phyloP scores from a whole-genome alignment of 2,329 filamentous ascomycete species.

The Diplodia mutila region DNA sequence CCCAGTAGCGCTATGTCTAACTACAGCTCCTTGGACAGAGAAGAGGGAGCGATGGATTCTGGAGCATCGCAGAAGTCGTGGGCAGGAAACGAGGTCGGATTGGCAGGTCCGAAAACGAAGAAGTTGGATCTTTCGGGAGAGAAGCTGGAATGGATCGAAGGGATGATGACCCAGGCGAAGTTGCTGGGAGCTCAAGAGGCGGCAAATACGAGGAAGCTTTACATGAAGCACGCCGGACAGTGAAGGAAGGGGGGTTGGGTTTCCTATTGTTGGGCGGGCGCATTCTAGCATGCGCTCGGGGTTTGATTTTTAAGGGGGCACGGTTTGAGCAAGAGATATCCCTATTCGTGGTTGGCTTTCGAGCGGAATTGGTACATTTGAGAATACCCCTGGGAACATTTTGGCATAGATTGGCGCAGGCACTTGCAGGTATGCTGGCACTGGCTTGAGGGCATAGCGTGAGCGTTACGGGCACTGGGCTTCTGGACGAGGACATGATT shows the following conservation, averaged over 20 bases:
- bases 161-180: conserved; percentile 78
- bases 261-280: not conserved
- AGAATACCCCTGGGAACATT: conserved; percentile 9
- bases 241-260: not conserved
- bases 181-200: conserved; percentile 49
- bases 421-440: conserved; percentile 3
- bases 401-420: conserved; percentile 21
- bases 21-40: conserved; percentile 4
- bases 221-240: conserved; percentile 15
- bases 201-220: conserved; percentile 21
- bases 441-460: conserved; percentile 9
- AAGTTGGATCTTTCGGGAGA: conserved; percentile 69
- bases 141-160: conserved; percentile 79
- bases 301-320: conserved; percentile 4
- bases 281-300: conserved; percentile 11
- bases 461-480: conserved; percentile 17
- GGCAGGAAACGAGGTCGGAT: conserved; percentile 58
- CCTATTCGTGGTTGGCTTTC: conserved; percentile 14
- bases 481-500: conserved; percentile 15
- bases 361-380: conserved; percentile 23
- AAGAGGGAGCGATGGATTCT: conserved; percentile 30
- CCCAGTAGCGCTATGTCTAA: conserved; percentile 23
- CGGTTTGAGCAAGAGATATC: conserved; percentile 24
- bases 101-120: conserved; percentile 71
- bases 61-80: conserved; percentile 39